Percentiles rank a stretch among this genome's conserved stretches.
phyloP scores from a whole-genome alignment of 352 stramenopile species.

The Sclerospora graminicola region DNA sequence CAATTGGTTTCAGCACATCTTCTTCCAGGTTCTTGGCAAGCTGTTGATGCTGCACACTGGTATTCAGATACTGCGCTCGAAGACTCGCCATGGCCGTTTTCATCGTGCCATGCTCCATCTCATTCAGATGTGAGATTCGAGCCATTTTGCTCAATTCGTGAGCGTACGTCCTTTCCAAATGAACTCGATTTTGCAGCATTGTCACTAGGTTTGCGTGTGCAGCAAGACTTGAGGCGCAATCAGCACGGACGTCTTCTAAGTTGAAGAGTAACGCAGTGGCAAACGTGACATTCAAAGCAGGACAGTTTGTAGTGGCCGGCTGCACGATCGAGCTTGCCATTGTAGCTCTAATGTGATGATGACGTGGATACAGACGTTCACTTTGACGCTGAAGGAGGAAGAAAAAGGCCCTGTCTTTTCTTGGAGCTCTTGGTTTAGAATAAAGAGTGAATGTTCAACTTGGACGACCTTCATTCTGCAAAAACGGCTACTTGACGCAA shows the following conservation, averaged over 20 bases:
- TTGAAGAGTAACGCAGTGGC: constrained; percentile 75
- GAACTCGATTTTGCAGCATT: constrained; percentile 62
- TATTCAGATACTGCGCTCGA: constrained; percentile 70
- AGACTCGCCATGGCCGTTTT: constrained; percentile 47
- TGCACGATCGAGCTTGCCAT: not conserved
- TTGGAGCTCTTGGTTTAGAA: constrained; percentile 10
- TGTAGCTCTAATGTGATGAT: not conserved
- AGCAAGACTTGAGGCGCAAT: constrained; percentile 33
- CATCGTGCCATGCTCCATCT: constrained; percentile 42
- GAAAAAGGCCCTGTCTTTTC: constrained; percentile 5
- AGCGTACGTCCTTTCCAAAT: constrained; percentile 63
- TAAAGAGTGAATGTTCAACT: constrained; percentile 15
- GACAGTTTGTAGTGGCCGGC: not conserved
- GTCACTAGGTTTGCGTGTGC: constrained; percentile 47
- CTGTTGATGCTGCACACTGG: constrained; percentile 64
- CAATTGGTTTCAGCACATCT: constrained; percentile 64
- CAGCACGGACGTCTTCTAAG: constrained; percentile 46
- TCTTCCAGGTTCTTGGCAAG: constrained; percentile 68
- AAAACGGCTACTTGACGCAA: too few species aligned
- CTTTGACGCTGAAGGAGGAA: too few species aligned
- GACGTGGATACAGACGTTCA: not conserved
- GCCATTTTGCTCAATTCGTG: constrained; percentile 56
- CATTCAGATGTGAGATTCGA: constrained; percentile 43
- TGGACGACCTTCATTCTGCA: constrained; percentile 18
- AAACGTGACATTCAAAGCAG: constrained; percentile 37